Conservation (phyloP, 768 basidiomycete genomes). For the Steccherinum ochraceum region DNA sequence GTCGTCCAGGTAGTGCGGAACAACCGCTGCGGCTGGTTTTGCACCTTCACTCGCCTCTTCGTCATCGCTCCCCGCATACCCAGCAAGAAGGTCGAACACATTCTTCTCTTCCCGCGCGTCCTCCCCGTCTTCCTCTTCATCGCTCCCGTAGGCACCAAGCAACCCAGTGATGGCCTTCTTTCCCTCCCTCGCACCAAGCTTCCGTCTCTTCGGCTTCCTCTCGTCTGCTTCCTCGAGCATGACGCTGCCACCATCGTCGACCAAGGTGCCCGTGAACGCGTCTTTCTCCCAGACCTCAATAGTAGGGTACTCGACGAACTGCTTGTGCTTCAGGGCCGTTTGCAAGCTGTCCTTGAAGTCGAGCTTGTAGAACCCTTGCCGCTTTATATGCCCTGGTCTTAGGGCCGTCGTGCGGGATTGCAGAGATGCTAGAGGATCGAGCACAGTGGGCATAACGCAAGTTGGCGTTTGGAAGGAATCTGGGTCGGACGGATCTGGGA, state of each 20-base stretch:
- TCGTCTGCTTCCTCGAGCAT: slow-evolving; percentile 29
- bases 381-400: slow-evolving; percentile 17
- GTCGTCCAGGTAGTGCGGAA: slow-evolving; percentile 10
- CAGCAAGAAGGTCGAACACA: slow-evolving; percentile 34
- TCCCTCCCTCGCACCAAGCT: slow-evolving; percentile 44
- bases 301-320: slow-evolving; percentile 81
- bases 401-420: slow-evolving; percentile 5
- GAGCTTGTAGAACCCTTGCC: slow-evolving; percentile 47
- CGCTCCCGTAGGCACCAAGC: slow-evolving; percentile 57
- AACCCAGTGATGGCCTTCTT: slow-evolving; percentile 51
- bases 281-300: slow-evolving; percentile 66
- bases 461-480: slow-evolving; percentile 51
- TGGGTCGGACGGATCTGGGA: slow-evolving; percentile 48
- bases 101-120: slow-evolving; percentile 26
- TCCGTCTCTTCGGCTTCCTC: slow-evolving; percentile 47
- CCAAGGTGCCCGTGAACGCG: slow-evolving; percentile 54
- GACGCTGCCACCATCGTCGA: slow-evolving; percentile 46
- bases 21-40: not conserved
- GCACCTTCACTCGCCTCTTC: slow-evolving; percentile 11
- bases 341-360: slow-evolving; percentile 43
- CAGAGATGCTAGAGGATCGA: slow-evolving; percentile 26
- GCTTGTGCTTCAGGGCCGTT: slow-evolving; percentile 45
- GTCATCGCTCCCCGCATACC: slow-evolving; percentile 45
- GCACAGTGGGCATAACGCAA: slow-evolving; percentile 50
- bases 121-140: slow-evolving; percentile 25